These are phyloP conservation scores for Verticillium alfalfae DNA, from an alignment of 2,329 filamentous ascomycete species.

Conservation along the genomic window DNA sequence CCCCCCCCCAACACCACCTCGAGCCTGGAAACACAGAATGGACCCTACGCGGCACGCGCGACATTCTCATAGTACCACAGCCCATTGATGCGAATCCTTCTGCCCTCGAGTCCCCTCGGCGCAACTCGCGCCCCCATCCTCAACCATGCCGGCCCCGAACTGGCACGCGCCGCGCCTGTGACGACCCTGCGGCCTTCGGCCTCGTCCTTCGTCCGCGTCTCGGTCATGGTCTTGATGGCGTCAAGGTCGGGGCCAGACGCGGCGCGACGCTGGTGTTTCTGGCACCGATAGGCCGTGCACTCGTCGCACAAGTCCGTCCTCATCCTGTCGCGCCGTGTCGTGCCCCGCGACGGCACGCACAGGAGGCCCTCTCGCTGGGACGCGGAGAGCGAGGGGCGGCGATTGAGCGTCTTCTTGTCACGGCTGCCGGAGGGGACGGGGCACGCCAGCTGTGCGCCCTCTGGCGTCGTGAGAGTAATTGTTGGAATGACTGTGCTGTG, in stretches of 20 bases:
- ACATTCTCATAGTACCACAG: not conserved
- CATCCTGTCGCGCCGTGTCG: not conserved
- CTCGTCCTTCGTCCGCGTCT: not conserved
- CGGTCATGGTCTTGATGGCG: not conserved
- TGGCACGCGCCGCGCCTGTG: not conserved
- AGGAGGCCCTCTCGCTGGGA: not conserved
- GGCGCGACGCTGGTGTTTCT: not conserved
- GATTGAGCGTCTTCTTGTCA: not conserved
- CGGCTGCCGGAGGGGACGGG: not conserved
- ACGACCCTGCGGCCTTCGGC: not conserved
- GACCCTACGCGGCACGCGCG: not conserved
- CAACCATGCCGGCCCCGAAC: not conserved
- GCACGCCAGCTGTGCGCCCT: not conserved
- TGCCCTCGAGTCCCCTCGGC: not conserved
- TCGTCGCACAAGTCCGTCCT: not conserved
- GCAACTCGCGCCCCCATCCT: not conserved
- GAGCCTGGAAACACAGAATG: not conserved
- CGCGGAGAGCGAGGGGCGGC: not conserved
- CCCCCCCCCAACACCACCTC: not conserved
- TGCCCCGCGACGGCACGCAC: not conserved
- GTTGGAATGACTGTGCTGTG: not conserved
- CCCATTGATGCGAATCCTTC: not conserved
- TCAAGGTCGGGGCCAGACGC: not conserved
- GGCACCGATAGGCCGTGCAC: not conserved
- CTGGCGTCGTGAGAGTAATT: not conserved